Evolutionary conservation across 768 basidiomycete genomes (phyloP).

Genomic region (Leccinum arenicola): DNA sequence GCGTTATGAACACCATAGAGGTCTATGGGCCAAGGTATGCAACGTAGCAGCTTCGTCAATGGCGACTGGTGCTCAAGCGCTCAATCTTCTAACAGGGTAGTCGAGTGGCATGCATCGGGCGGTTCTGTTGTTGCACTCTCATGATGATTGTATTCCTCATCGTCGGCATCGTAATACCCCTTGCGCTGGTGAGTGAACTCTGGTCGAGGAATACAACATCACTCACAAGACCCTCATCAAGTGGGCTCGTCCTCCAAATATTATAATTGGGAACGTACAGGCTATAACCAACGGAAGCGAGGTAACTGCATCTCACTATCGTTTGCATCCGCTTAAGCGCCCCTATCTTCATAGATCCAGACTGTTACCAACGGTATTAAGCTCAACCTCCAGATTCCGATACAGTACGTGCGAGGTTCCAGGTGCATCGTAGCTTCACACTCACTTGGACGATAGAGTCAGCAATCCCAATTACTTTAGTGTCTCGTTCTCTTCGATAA

Average conservation of each 20-base stretch:
- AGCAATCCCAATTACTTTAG: constrained; percentile 81
- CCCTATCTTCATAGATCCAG: constrained; percentile 33
- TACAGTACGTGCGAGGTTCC: constrained; percentile 47
- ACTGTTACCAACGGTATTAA: constrained; percentile 42
- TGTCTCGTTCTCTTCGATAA: constrained; percentile 61
- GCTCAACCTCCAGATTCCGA: constrained; percentile 62
- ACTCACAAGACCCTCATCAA: constrained; percentile 27
- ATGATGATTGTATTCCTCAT: constrained; percentile 64
- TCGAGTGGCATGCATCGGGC: constrained; percentile 54
- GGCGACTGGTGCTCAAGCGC: neutral
- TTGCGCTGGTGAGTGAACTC: constrained; percentile 56
- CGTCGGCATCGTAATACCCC: constrained; percentile 59
- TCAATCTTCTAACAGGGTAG: constrained; percentile 45
- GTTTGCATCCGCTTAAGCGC: constrained; percentile 18
- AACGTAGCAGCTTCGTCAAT: neutral
- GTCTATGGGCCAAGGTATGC: constrained; percentile 65
- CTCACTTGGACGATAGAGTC: constrained; percentile 46
- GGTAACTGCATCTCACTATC: constrained; percentile 34
- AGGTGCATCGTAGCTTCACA: neutral
- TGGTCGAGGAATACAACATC: neutral
- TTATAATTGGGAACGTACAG: constrained; percentile 52
- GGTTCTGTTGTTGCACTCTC: constrained; percentile 76
- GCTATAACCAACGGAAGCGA: constrained; percentile 38
- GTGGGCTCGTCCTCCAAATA: constrained; percentile 78
- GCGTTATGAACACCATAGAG: constrained; percentile 56